A percentile compares a stretch with the other conserved stretches of the same genome.
These are phyloP conservation scores for Coemansia pectinata DNA, from an alignment of 192 early-diverging fungal species.

Conservation along the genomic window DNA sequence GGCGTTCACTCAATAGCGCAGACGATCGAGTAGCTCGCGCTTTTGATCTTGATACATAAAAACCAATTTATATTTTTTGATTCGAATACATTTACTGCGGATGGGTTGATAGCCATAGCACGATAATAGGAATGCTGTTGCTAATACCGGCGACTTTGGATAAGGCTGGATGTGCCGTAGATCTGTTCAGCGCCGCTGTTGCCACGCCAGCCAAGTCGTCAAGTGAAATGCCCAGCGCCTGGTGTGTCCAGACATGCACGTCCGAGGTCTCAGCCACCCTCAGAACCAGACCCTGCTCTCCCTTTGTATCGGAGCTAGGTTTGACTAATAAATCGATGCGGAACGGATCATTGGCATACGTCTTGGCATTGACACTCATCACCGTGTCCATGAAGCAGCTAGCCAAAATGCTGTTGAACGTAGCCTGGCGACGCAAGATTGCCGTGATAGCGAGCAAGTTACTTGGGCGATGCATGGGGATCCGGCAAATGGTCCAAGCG, in stretches of 20 bases:
- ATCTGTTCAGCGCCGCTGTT: background rate
- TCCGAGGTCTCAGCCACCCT: slow-evolving; percentile 20
- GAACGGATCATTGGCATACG: slow-evolving; percentile 49
- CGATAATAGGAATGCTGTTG: slow-evolving; percentile 36
- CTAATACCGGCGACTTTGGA: slow-evolving; percentile 32
- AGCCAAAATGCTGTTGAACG: slow-evolving; percentile 43
- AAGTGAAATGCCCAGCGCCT: slow-evolving; percentile 11
- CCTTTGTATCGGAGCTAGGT: too few species aligned
- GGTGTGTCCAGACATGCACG: slow-evolving; percentile 37
- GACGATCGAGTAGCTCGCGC: slow-evolving; percentile 52
- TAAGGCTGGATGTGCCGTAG: slow-evolving; percentile 16
- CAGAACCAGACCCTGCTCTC: slow-evolving; percentile 22
- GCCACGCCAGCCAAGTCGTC: slow-evolving; percentile 12
- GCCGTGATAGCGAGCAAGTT: slow-evolving; percentile 22
- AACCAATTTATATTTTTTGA: background rate
- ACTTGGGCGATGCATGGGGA: slow-evolving; percentile 26
- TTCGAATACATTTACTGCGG: background rate
- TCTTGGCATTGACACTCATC: slow-evolving; percentile 15
- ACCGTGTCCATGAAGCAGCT: slow-evolving; percentile 28
- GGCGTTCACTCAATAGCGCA: slow-evolving; percentile 40
- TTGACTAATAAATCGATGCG: slow-evolving; percentile 34
- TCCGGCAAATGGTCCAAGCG: slow-evolving; percentile 35
- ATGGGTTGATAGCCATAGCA: slow-evolving; percentile 24
- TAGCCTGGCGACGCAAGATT: slow-evolving; percentile 43
- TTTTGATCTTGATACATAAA: slow-evolving; percentile 42